phyloP scores from a whole-genome alignment of 345 rosid genomes.

The Linum tenue region DNA sequence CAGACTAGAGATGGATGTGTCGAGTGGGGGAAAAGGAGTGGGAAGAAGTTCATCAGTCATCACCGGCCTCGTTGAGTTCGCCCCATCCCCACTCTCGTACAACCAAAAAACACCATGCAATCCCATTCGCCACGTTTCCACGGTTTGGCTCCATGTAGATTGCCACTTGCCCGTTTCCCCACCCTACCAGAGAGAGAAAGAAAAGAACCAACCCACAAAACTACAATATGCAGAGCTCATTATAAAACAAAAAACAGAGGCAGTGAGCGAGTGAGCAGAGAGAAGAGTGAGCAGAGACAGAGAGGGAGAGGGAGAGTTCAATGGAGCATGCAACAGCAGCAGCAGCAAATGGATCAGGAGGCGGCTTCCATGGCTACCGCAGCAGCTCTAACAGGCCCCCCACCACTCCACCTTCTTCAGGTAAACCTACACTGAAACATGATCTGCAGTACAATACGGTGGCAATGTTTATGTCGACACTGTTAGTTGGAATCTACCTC shows the following conservation, averaged over 20 bases:
- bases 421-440: background rate
- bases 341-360: slow-evolving; percentile 5
- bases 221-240: too few species aligned
- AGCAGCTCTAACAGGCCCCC: slow-evolving; percentile 29
- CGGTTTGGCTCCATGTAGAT: slow-evolving; percentile 9
- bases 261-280: too few species aligned
- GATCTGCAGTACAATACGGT: background rate
- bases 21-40: background rate
- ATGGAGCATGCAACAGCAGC: slow-evolving; percentile 29
- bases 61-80: slow-evolving; percentile 41
- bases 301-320: slow-evolving; percentile 1
- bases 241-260: background rate
- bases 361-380: slow-evolving; percentile 57
- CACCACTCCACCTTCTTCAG: background rate
- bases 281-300: too few species aligned
- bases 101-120: too few species aligned
- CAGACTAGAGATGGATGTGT: background rate
- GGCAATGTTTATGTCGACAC: too few species aligned
- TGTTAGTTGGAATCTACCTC: too few species aligned
- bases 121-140: slow-evolving; percentile 12
- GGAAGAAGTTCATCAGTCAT: too few species aligned
- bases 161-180: slow-evolving; percentile 29
- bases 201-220: too few species aligned
- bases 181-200: background rate
- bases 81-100: slow-evolving; percentile 6